phyloP scores from a whole-genome alignment of 108 stramenopile genomes.

The Cyclotella distinguenda region DNA sequence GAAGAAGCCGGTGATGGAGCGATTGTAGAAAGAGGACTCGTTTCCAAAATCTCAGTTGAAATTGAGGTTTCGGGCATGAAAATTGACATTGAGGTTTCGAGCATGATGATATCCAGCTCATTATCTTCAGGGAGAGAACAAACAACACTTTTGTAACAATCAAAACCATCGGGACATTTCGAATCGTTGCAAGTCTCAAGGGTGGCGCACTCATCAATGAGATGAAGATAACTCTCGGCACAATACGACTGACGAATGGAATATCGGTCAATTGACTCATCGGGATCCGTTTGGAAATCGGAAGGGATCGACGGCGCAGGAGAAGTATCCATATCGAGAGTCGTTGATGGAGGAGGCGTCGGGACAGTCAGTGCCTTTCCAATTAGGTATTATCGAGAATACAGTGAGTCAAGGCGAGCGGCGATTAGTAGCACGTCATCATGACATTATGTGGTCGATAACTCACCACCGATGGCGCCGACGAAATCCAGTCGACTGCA shows the following conservation, averaged over 20 bases:
- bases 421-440: too few species aligned
- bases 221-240: conserved; percentile 21
- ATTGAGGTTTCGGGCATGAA: not conserved
- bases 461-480: not conserved
- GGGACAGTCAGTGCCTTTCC: too few species aligned
- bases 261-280: not conserved
- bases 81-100: not conserved
- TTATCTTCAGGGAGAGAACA: conserved; percentile 1
- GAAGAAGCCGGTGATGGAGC: not conserved
- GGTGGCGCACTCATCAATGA: conserved; percentile 13
- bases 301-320: not conserved
- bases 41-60: not conserved
- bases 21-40: not conserved
- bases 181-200: conserved; percentile 13
- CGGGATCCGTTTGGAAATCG: not conserved
- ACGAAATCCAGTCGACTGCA: conserved; percentile 21
- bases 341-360: not conserved
- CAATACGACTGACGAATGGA: conserved; percentile 19
- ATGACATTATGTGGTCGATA: too few species aligned
- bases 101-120: not conserved
- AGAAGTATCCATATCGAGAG: not conserved
- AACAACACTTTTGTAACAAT: conserved; percentile 15
- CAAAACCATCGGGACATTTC: conserved; percentile 22
- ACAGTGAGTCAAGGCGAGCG: too few species aligned
- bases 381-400: too few species aligned